Evolutionary conservation across 805 yeast genomes (phyloP), one percentile per base, ranked within the genome.

Genomic region (Hanseniaspora jakobsenii): DNA sequence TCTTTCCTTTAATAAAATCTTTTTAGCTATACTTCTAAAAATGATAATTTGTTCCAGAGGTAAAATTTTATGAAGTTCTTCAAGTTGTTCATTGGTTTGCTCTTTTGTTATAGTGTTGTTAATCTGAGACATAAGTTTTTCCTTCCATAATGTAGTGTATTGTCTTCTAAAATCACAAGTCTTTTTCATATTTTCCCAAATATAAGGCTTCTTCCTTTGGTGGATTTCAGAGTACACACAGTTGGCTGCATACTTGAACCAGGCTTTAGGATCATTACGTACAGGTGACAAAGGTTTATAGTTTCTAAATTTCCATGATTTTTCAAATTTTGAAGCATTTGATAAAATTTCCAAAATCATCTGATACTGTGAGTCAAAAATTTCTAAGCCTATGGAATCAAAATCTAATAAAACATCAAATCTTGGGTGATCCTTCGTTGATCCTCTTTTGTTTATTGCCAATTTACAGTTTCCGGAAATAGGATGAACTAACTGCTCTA

Each of bases 391-490:
- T 53, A 93, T 78, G 55, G 91, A 94, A 42, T 87, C 87, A 59
- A 87, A 91, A 50, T 78, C 73, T 42, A 91, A 64, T 48, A 83
- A 81, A 0, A 86, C 73, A 31, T 74, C 71, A 17, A 84, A 69
- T 57, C 83, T 91, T 6, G 91, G 91, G 29, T 61, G 62, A 0
- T 66, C 58, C 36, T 75, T 79, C 0, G 89, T 77, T 1, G 91
- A 70, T 1, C 91, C 91, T 4, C 66, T 59, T 57, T 91, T 91
- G 62, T 83, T 83, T 13, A 91, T 64, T 0, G 86, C 78, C 27
- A 93, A 61, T 54, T 78, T 80, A 29, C 97, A 97, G 32, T 70
- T 66, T 21, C 97, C 97, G 8, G 85, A 75, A 1, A 91, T 95
- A 0, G 99, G 99, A 47, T 78, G 73, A 48, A 91, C 62, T 7